phyloP scores from a whole-genome alignment of 257 asterid species.

The Nicotiana knightiana region DNA sequence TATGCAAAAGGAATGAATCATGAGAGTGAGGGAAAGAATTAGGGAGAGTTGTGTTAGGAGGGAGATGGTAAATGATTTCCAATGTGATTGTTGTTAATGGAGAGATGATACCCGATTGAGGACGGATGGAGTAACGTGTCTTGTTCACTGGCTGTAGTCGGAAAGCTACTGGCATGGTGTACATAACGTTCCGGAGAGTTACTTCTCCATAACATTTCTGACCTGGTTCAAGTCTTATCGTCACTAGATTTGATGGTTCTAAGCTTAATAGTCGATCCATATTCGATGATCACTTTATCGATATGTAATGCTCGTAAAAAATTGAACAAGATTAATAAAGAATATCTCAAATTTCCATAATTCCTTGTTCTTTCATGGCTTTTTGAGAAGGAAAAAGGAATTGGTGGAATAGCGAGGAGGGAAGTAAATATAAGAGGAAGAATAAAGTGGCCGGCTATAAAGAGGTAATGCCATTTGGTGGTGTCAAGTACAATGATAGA shows the following conservation, averaged over 20 bases:
- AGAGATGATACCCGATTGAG: slow-evolving; percentile 64
- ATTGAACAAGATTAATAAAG: background rate
- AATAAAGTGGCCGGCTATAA: slow-evolving; percentile 43
- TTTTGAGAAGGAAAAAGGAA: slow-evolving; percentile 2
- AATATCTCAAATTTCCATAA: background rate
- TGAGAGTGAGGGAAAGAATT: slow-evolving; percentile 49
- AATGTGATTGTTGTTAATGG: slow-evolving; percentile 48
- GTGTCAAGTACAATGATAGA: slow-evolving; percentile 57
- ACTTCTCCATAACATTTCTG: slow-evolving; percentile 43
- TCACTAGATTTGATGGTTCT: slow-evolving; percentile 62
- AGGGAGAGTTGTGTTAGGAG: slow-evolving; percentile 38
- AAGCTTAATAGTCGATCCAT: slow-evolving; percentile 72
- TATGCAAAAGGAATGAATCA: slow-evolving; percentile 52
- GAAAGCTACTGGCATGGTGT: slow-evolving; percentile 85
- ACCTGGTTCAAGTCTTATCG: slow-evolving; percentile 54
- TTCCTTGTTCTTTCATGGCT: background rate
- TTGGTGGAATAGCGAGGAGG: slow-evolving; percentile 3
- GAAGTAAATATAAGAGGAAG: slow-evolving; percentile 18
- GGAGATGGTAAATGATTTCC: slow-evolving; percentile 44
- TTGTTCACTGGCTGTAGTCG: slow-evolving; percentile 53
- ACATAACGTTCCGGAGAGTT: slow-evolving; percentile 65
- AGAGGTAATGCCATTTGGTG: slow-evolving; percentile 50
- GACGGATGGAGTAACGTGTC: slow-evolving; percentile 40
- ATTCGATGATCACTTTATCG: background rate
- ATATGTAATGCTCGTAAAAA: background rate